Conservation (phyloP, 139 green algal species). For the Closterium sp. region DNA sequence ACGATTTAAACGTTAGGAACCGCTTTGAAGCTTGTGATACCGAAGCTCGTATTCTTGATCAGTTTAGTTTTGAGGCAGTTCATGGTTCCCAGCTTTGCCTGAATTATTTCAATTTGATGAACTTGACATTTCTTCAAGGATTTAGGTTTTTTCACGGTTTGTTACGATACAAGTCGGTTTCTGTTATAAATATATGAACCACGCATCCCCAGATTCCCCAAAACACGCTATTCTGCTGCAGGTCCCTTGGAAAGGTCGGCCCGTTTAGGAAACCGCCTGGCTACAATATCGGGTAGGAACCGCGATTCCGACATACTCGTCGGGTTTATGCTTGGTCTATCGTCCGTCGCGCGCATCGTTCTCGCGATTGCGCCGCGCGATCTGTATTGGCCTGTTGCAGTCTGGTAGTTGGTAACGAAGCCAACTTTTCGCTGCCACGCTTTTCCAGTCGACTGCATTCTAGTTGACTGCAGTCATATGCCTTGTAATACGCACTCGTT, state of each 20-base stretch:
- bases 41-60: too few species aligned
- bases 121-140: background rate
- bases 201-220: background rate
- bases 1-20: too few species aligned
- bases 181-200: background rate
- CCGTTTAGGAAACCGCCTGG: too few species aligned
- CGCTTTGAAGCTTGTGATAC: too few species aligned
- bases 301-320: too few species aligned
- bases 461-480: background rate
- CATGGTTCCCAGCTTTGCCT: background rate
- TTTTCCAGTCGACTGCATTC: background rate
- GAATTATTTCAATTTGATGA: background rate
- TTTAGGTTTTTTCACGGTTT: background rate
- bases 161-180: background rate
- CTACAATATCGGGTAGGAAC: too few species aligned
- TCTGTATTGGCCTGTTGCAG: too few species aligned
- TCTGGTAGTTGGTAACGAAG: background rate
- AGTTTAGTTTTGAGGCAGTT: too few species aligned
- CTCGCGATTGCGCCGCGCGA: background rate
- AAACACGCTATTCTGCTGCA: too few species aligned
- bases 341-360: background rate
- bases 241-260: too few species aligned
- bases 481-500: background rate
- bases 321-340: too few species aligned
- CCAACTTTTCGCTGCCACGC: background rate